Percentiles rank a stretch among this genome's conserved stretches.
Conservation (phyloP, 257 asterid species). For the Nicotiana paniculata region DNA sequence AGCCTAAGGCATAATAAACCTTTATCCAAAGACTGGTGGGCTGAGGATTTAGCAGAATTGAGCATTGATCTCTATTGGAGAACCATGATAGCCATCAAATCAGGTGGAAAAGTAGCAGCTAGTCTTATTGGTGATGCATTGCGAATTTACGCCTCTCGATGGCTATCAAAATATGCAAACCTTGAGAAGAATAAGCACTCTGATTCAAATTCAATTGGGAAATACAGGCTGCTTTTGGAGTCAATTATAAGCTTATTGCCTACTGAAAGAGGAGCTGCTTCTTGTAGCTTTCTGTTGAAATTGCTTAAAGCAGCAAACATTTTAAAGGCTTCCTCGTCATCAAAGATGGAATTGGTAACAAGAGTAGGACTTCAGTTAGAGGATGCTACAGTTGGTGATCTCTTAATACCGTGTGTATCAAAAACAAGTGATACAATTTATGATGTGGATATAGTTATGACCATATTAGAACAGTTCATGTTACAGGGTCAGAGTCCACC, state of each 20-base stretch:
- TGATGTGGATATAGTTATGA: constrained; percentile 53
- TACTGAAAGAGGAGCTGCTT: constrained; percentile 54
- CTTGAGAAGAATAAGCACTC: constrained; percentile 15
- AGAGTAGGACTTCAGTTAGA: constrained; percentile 59
- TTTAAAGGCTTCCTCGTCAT: constrained; percentile 54
- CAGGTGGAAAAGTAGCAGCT: constrained; percentile 52
- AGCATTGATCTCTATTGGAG: constrained; percentile 80
- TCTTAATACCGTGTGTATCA: constrained; percentile 46
- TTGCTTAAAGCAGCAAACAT: constrained; percentile 63
- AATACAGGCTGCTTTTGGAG: constrained; percentile 59
- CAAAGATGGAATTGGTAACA: constrained; percentile 52
- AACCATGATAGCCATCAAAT: constrained; percentile 63
- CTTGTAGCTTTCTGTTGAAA: constrained; percentile 70
- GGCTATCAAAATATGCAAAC: constrained; percentile 43
- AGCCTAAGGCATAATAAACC: constrained; percentile 29
- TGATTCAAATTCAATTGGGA: constrained; percentile 23
- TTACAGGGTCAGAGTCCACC: constrained; percentile 66
- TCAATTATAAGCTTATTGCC: constrained; percentile 74
- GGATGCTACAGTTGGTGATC: constrained; percentile 64
- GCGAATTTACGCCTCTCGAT: constrained; percentile 54
- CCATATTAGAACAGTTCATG: constrained; percentile 57
- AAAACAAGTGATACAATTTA: constrained; percentile 24
- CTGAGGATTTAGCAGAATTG: constrained; percentile 67
- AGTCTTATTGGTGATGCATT: constrained; percentile 57
- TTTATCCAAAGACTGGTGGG: constrained; percentile 68